Evolutionary conservation across 495 filamentous ascomycete species (phyloP), one percentile per base, ranked within the genome.

Genomic region (Collariella sp.): DNA sequence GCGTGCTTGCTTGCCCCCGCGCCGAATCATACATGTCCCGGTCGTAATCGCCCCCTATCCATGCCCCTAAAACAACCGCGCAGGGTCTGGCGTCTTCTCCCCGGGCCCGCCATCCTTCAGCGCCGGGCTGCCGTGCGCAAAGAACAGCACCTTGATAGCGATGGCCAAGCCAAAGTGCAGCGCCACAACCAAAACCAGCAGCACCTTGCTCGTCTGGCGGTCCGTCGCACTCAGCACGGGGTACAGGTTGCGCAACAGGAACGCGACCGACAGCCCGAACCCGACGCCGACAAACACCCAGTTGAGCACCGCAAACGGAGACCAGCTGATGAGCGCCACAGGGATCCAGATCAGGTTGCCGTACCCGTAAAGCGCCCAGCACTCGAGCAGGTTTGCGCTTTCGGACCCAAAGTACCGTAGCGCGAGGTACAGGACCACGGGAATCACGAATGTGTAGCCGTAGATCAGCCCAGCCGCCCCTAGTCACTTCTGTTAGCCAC

Each of bases 61-160:
- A 16, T 45, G 35, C 39, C 42, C 20, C 7, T 61, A 71, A 33
- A 70, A 68, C 34, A 73, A 53, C 39, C 55, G 48, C 20, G 52
- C 47, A 48, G 35, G 51, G 12, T 45, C 19, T 31, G 43, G 50
- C 13, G 16, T 56, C 41, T 43, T 52, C 47, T 58, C 46, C 31
- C 59, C 61, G 15, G 31, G 38, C 44, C 52, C 63, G 54, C 52
- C 63, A 54, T 77, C 78, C 62, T 80, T 78, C 22, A 76, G 74
- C 29, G 76, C 80, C 4, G 83, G 83, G 69, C 85, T 88, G 35
- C 76, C 83, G 48, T 86, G 80, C 70, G 91, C 91, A 73, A 98
- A 98, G 79, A 97, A 97, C 13, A 95, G 72, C 54, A 96, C 80
- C 77, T 96, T 96, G 70, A 98, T 97, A 4, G 91, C 85, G 63